Conservation (phyloP, 768 basidiomycete genomes). For the Suillus alpinus region DNA sequence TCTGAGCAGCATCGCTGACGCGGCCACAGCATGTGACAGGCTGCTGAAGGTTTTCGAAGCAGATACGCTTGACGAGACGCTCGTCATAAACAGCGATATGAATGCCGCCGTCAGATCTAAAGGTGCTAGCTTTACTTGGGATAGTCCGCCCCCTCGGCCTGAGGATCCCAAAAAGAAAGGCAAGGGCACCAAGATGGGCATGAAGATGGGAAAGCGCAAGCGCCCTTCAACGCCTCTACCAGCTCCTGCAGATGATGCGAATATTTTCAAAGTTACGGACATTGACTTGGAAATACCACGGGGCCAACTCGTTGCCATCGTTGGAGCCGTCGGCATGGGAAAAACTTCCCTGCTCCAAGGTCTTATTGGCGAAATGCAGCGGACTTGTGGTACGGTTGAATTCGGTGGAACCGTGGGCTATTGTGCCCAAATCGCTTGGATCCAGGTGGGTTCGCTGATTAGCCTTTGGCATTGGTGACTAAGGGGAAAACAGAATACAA, state of each 20-base stretch:
- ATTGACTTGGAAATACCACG: conserved; percentile 68
- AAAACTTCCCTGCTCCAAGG: conserved; percentile 69
- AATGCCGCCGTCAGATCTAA: conserved; percentile 66
- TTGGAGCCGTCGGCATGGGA: conserved; percentile 63
- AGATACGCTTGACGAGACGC: conserved; percentile 64
- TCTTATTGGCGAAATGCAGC: conserved; percentile 81
- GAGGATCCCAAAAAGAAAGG: conserved; percentile 25
- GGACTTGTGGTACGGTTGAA: conserved; percentile 57
- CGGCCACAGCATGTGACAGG: conserved; percentile 74
- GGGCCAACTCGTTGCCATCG: conserved; percentile 80
- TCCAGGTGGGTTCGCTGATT: conserved; percentile 49
- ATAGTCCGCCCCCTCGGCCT: conserved; percentile 60
- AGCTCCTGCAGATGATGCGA: conserved; percentile 33
- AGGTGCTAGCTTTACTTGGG: conserved; percentile 83
- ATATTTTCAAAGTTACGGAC: conserved; percentile 62
- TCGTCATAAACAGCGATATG: conserved; percentile 50
- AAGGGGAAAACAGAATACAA: conserved; percentile 60
- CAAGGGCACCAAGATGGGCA: conserved; percentile 5
- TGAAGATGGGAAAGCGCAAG: conserved; percentile 14
- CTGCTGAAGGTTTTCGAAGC: conserved; percentile 82
- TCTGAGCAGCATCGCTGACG: conserved; percentile 81
- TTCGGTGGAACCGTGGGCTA: conserved; percentile 81
- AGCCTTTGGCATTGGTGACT: neutral
- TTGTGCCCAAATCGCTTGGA: conserved; percentile 89
- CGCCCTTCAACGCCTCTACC: conserved; percentile 21